A percentile compares a stretch with the other conserved stretches of the same genome.
Conservation (phyloP, 768 basidiomycete genomes). For the Kwoniella botswanensis region DNA sequence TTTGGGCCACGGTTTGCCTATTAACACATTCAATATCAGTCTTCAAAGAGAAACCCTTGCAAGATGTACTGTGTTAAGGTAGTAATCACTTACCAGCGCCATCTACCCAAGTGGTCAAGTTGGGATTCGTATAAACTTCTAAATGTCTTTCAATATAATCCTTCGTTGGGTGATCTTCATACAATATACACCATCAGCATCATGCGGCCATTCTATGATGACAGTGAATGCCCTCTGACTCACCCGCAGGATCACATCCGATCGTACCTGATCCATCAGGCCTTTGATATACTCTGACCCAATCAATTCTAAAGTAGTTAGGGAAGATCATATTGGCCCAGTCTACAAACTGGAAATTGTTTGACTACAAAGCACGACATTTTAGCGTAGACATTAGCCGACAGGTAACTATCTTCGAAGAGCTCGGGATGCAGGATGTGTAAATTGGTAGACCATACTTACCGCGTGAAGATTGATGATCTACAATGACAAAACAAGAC, state of each 20-base stretch:
- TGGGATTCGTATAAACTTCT: constrained; percentile 76
- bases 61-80: not conserved
- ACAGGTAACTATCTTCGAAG: too few species aligned
- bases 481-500: not conserved
- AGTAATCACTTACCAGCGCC: constrained; percentile 56
- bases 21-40: constrained; percentile 14
- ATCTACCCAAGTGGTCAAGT: constrained; percentile 60
- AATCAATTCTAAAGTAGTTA: constrained; percentile 78
- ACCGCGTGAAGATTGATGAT: constrained; percentile 9
- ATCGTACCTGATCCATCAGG: constrained; percentile 62
- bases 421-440: too few species aligned
- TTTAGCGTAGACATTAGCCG: too few species aligned
- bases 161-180: constrained; percentile 76
- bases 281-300: constrained; percentile 86
- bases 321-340: constrained; percentile 74
- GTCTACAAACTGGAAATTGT: constrained; percentile 76
- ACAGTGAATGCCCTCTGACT: not conserved
- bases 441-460: too few species aligned
- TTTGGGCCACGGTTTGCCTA: constrained; percentile 65
- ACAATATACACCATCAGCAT: constrained; percentile 67
- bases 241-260: constrained; percentile 53
- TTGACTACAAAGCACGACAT: constrained; percentile 19
- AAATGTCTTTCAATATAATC: constrained; percentile 76
- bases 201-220: not conserved
- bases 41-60: not conserved